Percentiles rank a stretch among this genome's conserved stretches.
These are phyloP conservation scores for Teratosphaeria epicoccoides DNA, from an alignment of 2,329 filamentous ascomycete species.

Conservation along the genomic window DNA sequence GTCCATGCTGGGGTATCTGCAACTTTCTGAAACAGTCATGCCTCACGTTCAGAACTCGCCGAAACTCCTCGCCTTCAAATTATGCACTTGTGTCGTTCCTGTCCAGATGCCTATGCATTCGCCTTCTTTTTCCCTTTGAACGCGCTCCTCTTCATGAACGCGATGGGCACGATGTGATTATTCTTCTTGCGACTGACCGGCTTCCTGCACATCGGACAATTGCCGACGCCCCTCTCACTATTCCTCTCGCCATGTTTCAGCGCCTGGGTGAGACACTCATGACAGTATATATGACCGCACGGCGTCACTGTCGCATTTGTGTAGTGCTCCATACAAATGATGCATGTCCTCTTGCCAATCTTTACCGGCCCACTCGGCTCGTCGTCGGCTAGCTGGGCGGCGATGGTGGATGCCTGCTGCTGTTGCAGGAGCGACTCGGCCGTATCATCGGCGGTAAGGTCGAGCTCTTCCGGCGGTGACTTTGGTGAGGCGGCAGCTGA, in stretches of 20 bases:
- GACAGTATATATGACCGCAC: conserved; percentile 55
- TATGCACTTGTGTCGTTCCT: not conserved
- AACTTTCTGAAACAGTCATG: not conserved
- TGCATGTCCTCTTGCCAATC: conserved; percentile 45
- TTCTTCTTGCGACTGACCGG: conserved; percentile 30
- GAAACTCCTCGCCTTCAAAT: not conserved
- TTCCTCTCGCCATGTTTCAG: conserved; percentile 46
- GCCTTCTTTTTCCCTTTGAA: conserved; percentile 6
- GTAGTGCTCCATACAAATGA: conserved; percentile 53
- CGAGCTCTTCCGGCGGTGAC: conserved; percentile 4
- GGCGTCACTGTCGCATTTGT: conserved; percentile 49
- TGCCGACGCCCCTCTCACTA: conserved; percentile 32
- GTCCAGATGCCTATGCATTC: too few species aligned
- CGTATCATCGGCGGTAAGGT: conserved; percentile 10
- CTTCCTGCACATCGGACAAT: conserved; percentile 39
- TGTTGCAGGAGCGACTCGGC: conserved; percentile 28
- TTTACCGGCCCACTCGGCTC: conserved; percentile 16
- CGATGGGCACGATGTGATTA: conserved; percentile 32
- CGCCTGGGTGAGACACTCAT: conserved; percentile 52
- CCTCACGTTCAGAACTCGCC: not conserved
- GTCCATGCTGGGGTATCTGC: not conserved
- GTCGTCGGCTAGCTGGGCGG: conserved; percentile 14
- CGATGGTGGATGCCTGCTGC: conserved; percentile 17
- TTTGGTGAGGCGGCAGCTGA: not conserved
- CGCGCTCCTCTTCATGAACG: conserved; percentile 30